Evolutionary conservation across 2,329 filamentous ascomycete genomes (phyloP).

Genomic region (Intubia oerlemansii): DNA sequence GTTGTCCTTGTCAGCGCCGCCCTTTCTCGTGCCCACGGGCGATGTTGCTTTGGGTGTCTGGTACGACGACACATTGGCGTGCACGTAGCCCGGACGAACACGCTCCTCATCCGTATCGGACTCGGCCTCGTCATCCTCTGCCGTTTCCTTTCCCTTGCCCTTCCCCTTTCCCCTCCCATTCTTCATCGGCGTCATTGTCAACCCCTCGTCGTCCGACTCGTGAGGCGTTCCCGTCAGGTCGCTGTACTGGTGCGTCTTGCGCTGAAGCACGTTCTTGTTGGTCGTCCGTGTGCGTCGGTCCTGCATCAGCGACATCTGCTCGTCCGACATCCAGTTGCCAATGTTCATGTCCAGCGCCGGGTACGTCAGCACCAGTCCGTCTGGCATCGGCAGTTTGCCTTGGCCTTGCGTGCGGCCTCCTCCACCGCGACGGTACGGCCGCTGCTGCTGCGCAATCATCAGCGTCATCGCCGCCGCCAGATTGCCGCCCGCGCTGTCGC

Average conservation of each 20-base stretch:
- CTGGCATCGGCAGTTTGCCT: conserved; percentile 41
- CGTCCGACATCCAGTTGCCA: conserved; percentile 96
- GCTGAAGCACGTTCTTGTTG: conserved; percentile 55
- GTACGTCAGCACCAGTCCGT: conserved; percentile 70
- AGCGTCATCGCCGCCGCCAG: conserved; percentile 61
- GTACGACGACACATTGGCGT: too few relatives aligned
- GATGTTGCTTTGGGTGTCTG: too few relatives aligned
- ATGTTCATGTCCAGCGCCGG: conserved; percentile 93
- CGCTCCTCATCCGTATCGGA: not conserved
- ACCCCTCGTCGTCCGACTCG: conserved; percentile 54
- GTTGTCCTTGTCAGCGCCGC: too few relatives aligned
- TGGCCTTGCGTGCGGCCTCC: conserved; percentile 19
- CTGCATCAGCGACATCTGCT: conserved; percentile 86
- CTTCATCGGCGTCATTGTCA: conserved; percentile 13
- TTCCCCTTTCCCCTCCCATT: too few relatives aligned
- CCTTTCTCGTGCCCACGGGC: too few relatives aligned
- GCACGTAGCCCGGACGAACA: too few relatives aligned
- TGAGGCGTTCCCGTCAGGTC: conserved; percentile 67
- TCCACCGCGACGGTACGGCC: too few relatives aligned
- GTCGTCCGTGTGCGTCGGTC: conserved; percentile 59
- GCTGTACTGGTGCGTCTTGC: conserved; percentile 79
- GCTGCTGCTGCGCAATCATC: conserved; percentile 70
- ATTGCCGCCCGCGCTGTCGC: conserved; percentile 69
- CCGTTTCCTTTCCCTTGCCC: too few relatives aligned
- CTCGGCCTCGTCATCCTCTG: not conserved